Percentiles rank a stretch among this genome's conserved stretches.
These are phyloP conservation scores for Cladophialophora yegresii DNA, from an alignment of 2,329 filamentous ascomycete species.

Conservation along the genomic window DNA sequence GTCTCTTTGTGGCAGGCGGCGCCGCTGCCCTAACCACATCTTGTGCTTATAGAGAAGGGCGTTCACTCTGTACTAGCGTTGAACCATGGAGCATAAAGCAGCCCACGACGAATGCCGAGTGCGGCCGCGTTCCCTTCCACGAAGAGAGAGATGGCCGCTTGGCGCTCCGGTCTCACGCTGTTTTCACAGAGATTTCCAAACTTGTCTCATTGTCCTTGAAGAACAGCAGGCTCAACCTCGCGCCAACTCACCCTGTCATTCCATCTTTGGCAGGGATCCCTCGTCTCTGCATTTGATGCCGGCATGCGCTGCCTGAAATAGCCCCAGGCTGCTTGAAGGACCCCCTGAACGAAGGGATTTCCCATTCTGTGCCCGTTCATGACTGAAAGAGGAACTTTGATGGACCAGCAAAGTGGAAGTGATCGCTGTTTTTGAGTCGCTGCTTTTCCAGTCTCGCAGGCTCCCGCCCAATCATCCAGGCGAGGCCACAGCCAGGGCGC, in stretches of 20 bases:
- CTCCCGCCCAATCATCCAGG: not conserved
- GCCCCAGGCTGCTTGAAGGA: not conserved
- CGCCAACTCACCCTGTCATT: too few species aligned
- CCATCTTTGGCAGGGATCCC: not conserved
- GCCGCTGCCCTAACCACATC: not conserved
- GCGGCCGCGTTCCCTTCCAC: not conserved
- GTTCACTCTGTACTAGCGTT: too few species aligned
- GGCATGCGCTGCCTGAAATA: not conserved
- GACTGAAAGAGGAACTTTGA: not conserved
- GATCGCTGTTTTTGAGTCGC: slow-evolving; percentile 9
- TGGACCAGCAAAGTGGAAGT: slow-evolving; percentile 1
- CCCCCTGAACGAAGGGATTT: slow-evolving; percentile 5
- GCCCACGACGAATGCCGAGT: not conserved
- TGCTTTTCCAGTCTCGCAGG: slow-evolving; percentile 2
- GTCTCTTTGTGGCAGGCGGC: not conserved
- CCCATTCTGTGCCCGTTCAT: not conserved
- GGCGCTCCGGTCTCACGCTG: not conserved
- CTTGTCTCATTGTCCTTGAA: too few species aligned
- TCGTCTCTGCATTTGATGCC: not conserved
- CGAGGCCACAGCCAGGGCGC: not conserved
- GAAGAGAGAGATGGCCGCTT: not conserved
- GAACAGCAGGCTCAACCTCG: too few species aligned
- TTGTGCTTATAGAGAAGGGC: not conserved
- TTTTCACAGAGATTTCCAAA: not conserved
- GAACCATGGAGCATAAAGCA: not conserved